Base-by-base conservation (phyloP, 2,329 filamentous ascomycete genomes). In the Penicillium sp. region DNA sequence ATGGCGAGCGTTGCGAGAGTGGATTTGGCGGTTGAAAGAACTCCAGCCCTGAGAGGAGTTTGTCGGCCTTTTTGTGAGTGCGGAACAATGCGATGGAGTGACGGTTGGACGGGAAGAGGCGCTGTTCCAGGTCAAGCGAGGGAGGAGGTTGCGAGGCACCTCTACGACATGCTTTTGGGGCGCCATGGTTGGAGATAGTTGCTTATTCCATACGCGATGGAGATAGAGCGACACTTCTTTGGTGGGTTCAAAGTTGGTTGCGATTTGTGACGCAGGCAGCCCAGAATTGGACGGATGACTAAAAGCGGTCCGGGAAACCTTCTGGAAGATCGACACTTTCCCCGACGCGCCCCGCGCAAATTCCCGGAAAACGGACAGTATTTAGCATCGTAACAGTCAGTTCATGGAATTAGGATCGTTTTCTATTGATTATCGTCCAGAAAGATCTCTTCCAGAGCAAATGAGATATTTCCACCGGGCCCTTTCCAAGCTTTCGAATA, bases 81-180 rank as follows among this genome's bases (percentile, higher is more conserved):
- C 60, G 42, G 64, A 63, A 58, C 67, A 66, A 58, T 72, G 68
- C 34, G 72, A 63, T 45, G 71, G 63, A 55, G 69, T 63, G 57
- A 74, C 52, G 35, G 69, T 67, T 28, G 69, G 70, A n/a, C 73
- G 68, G 22, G 72, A 66, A 35, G 74, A 73, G 45, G 73, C 70
- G 49, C 73, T 71, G 60, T 75, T 77, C 76, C 76, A 78, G 17
- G 73, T 77, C 61, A 79, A 67, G 49, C 77, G 76, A 57, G 77
- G 75, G 45, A 78, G 71, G 35, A 80, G 68, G 56, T 74, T 76
- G 47, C 78, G 77, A 47, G 78, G 77, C n/a, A 79, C 69, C 61
- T 79, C 77, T 25, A 70, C 71, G 63, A 80, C 72, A 8, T 74
- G 69, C 63, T 78, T 79, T 56, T 74, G 71, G 51, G 74, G 72